Evolutionary conservation across 2,329 filamentous ascomycete genomes (phyloP), one percentile per base, ranked within the genome.

Genomic region (Capronia americana): DNA sequence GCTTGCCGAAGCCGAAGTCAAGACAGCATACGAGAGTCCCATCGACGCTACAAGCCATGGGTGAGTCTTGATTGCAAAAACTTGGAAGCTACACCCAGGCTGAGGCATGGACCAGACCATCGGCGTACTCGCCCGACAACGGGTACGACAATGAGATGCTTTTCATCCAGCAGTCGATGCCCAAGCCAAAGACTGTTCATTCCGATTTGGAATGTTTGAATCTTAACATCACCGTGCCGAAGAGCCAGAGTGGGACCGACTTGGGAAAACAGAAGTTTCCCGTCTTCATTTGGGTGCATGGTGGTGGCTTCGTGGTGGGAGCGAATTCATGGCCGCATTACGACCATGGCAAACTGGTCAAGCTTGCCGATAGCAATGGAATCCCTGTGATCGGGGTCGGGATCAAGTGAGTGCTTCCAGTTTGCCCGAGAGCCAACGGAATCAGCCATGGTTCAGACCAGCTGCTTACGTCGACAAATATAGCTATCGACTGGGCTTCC

Each of bases 241-340:
- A 71, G 6, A 77, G 65, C 10, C 58, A 44, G 68, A 34, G 23
- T 64, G 12, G 51, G 44, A n/a, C 63, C 65, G 2, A 77, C 82
- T 2, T 85, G 84, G 83, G 84, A 0, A 74, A 71, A 0, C 71
- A 70, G 0, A 85, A 85, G 44, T 87, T 85, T 83, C 85, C 85
- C 1, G 79, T 84, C 7, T 81, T 84, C 73, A 71, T 88, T 3
- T 88, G 85, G 73, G 85, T 82, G 69, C 86, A 88, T 70, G 86
- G 85, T 3, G 85, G 85, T 0, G 85, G 85, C 3, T 87, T 85
- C 83, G 84, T 86, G 1, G 69, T 87, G 44, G 85, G 85, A 2
- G 82, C 82, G 3, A 83, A 80, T 50, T 84, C 79, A 51, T 86
- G 83, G 78, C 84, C 84, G 0, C 82, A 86, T 44, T 85, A 83